Base-by-base conservation (phyloP, 2,329 filamentous ascomycete species). In the Trichoderma pleuroti region DNA sequence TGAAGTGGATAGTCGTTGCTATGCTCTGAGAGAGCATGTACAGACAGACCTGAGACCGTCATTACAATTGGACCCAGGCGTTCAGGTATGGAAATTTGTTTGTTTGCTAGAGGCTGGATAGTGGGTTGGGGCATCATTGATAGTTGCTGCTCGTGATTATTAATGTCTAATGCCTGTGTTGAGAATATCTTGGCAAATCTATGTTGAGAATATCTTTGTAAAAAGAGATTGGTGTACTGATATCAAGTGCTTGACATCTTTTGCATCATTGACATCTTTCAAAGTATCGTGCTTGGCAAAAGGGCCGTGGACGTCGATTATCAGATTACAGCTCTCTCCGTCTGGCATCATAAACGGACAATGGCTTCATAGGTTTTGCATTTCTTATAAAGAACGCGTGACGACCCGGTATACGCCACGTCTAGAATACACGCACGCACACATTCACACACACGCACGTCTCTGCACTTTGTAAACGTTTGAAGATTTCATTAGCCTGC, bases 401-500 rank as follows among this genome's bases (percentile, higher is more conserved):
- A 52, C 46, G 46, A 24, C 21, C 11, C 3, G 0, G 14, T 24
- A 67, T 9, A 46, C 52, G 11, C 24, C 32, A 67, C 34, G 24
- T 2, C 74, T 74, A 73, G 73, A 74, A 75, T 74, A 74, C 60
- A 24, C 16, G 26, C 28, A 26, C 16, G 16, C 28, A 30, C 28
- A 49, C 61, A 64, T 64, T 30, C 26, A 59, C 34, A 67, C 7
- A 36, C 39, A 68, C 14, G 56, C 54, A 49, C 36, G 16, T 16
- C 28, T 59, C 30, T 39, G 63, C 70, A 34, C 64, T 71, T 77
- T 75, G 74, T 81, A 74, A 81, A 80, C 79, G 68, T 80, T 80
- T 80, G 79, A 81, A 83, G 78, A 80, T 83, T 85, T 85, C 82
- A 84, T 85, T 85, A 82, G 84, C 84, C 81, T 81, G 79, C 77